Evolutionary conservation across 306 rosid species (phyloP).

Genomic region (Cicer yamashitae): DNA sequence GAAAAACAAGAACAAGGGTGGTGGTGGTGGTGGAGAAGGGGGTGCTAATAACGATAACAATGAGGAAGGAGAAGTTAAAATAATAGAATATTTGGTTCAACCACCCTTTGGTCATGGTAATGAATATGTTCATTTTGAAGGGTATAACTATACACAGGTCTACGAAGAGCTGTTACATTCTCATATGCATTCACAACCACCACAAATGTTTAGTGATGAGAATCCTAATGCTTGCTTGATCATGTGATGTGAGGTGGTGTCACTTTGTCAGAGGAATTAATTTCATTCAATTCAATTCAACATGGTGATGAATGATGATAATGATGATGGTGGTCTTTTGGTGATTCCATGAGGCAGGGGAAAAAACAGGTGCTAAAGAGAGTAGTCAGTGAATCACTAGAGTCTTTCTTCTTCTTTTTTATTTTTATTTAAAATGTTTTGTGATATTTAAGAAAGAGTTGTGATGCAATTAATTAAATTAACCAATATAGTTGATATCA

Average conservation of each 20-base stretch:
- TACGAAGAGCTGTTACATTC: conserved; percentile 47
- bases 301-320: conserved; percentile 6
- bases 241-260: conserved; percentile 58
- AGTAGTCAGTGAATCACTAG: conserved; percentile 22
- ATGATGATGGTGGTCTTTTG: conserved; percentile 7
- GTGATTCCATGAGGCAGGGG: conserved; percentile 18
- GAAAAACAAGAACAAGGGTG: conserved; percentile 44
- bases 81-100: conserved; percentile 44
- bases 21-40: conserved; percentile 24
- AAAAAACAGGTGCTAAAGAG: neutral
- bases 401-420: conserved; percentile 10
- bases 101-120: conserved; percentile 43
- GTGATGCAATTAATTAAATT: conserved; percentile 23
- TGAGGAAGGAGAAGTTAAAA: conserved; percentile 41
- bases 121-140: conserved; percentile 2
- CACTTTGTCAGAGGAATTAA: conserved; percentile 5
- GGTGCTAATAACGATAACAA: neutral
- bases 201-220: conserved; percentile 86
- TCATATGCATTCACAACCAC: conserved; percentile 56
- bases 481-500: conserved; percentile 1
- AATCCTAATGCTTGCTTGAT: conserved; percentile 88
- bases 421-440: conserved; percentile 6
- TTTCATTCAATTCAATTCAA: conserved; percentile 26
- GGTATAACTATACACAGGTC: conserved; percentile 42
- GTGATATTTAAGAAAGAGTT: conserved; percentile 17